These are phyloP conservation scores for Magnusiomyces suaveolens DNA, from an alignment of 1,139 yeast genomes.

Conservation along the genomic window DNA sequence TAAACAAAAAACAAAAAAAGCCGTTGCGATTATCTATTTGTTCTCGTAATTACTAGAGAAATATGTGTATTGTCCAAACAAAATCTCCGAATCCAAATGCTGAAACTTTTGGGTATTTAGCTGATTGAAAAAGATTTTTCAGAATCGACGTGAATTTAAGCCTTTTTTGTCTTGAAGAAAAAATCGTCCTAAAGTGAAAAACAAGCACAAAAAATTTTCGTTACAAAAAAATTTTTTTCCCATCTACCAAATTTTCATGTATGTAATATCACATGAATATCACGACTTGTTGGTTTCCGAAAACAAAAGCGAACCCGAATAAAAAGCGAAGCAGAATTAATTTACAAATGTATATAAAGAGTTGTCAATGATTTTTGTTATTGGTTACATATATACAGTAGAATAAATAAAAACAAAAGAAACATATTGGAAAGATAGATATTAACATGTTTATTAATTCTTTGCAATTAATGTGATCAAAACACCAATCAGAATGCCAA, in stretches of 20 bases:
- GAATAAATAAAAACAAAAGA: too few relatives aligned
- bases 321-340: background rate
- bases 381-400: too few relatives aligned
- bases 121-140: background rate
- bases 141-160: too few relatives aligned
- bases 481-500: conserved; percentile 13
- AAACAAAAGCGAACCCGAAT: background rate
- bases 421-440: background rate
- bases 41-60: too few relatives aligned
- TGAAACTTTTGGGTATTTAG: background rate
- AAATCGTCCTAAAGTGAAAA: too few relatives aligned
- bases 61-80: too few relatives aligned
- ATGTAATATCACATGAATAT: background rate
- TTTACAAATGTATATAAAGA: too few relatives aligned
- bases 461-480: conserved; percentile 9
- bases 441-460: conserved; percentile 2
- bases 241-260: background rate
- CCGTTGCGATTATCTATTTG: too few relatives aligned
- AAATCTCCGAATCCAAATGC: too few relatives aligned
- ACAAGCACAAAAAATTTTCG: background rate
- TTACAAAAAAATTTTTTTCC: background rate
- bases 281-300: background rate
- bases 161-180: too few relatives aligned
- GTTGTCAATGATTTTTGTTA: background rate
- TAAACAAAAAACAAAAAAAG: background rate